Conservation (phyloP, 805 yeast species). For the Zygosaccharomyces bailii region DNA sequence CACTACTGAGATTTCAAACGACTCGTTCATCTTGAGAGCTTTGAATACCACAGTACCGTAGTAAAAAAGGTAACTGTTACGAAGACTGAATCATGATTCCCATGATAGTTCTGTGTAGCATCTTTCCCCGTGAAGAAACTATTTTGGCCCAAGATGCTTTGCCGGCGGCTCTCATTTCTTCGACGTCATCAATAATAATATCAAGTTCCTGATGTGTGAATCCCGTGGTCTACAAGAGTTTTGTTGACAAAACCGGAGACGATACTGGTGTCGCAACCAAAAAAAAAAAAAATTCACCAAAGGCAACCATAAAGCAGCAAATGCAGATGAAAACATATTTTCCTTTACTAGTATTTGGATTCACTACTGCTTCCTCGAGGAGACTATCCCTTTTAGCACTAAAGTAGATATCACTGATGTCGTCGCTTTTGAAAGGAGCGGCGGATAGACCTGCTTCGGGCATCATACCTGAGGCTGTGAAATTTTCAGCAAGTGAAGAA, state of each 20-base stretch:
- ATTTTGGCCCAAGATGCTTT: constrained; percentile 62
- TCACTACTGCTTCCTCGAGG: constrained; percentile 19
- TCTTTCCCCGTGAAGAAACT: constrained; percentile 54
- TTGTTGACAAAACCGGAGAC: constrained; percentile 66
- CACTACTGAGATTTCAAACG: constrained; percentile 58
- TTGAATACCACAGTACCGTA: constrained; percentile 61
- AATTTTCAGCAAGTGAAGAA: too few relatives aligned
- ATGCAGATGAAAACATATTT: constrained; percentile 23
- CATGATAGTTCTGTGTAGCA: constrained; percentile 45
- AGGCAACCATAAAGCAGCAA: constrained; percentile 48
- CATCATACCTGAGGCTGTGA: too few relatives aligned
- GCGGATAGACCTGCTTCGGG: too few relatives aligned
- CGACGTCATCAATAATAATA: constrained; percentile 40
- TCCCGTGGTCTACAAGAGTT: constrained; percentile 27
- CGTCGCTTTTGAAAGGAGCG: too few relatives aligned
- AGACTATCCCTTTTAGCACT: too few relatives aligned
- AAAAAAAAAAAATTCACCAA: constrained; percentile 76
- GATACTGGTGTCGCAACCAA: constrained; percentile 81
- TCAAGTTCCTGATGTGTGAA: constrained; percentile 25
- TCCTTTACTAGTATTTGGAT: constrained; percentile 9
- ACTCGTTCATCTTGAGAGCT: constrained; percentile 58
- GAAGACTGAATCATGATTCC: constrained; percentile 60
- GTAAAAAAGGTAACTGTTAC: constrained; percentile 67
- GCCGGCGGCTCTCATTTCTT: constrained; percentile 60
- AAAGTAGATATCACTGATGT: too few relatives aligned